phyloP scores from a whole-genome alignment of 306 rosid genomes.

The Lathyrus aphaca region DNA sequence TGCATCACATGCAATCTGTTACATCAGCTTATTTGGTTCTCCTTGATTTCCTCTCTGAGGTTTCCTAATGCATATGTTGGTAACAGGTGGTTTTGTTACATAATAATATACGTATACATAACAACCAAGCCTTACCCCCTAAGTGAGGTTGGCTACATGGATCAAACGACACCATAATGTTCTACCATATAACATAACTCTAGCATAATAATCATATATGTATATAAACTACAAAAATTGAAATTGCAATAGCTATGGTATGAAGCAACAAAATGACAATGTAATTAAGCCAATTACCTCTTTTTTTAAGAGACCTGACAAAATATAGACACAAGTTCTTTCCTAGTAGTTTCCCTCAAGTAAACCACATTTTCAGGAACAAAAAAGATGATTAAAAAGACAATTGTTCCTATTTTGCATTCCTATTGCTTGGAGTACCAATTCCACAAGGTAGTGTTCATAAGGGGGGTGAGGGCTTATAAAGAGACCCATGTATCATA shows the following conservation, averaged over 20 bases:
- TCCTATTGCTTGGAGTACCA: slow-evolving; percentile 22
- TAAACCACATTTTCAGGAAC: slow-evolving; percentile 1
- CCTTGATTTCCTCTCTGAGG: neutral
- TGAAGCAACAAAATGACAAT: neutral
- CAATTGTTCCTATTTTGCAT: slow-evolving; percentile 18
- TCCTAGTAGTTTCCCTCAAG: slow-evolving; percentile 6
- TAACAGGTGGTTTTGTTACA: neutral
- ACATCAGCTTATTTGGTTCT: neutral
- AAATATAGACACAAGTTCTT: neutral
- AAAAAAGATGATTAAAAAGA: slow-evolving; percentile 23
- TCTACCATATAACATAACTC: too few relatives aligned
- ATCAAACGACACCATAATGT: too few relatives aligned
- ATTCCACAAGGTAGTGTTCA: slow-evolving; percentile 5
- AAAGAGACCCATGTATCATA: neutral
- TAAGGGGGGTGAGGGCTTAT: neutral
- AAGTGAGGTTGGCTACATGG: too few relatives aligned
- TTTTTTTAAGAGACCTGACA: slow-evolving; percentile 1
- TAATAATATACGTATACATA: neutral
- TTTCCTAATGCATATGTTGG: neutral
- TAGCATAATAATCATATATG: too few relatives aligned
- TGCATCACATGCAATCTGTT: neutral
- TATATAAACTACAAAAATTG: too few relatives aligned
- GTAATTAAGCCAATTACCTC: neutral
- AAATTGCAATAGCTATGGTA: slow-evolving; percentile 1
- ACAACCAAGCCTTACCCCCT: neutral